Base-by-base conservation (phyloP, 192 early-diverging fungal species). In the Coemansia umbellata region DNA sequence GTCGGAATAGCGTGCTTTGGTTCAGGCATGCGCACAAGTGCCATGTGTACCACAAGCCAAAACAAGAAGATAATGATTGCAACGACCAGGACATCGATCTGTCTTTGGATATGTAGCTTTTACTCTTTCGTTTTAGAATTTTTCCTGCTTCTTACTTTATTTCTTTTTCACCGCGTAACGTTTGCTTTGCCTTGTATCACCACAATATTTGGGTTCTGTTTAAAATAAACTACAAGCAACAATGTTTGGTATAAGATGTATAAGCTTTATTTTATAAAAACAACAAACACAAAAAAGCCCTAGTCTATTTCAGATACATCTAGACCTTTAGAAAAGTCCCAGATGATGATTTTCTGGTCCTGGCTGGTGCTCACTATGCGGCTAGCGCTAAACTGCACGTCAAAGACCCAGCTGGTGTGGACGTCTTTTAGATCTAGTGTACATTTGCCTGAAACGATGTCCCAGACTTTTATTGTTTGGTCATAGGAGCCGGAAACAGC, bases 381-480 rank as follows among this genome's bases (percentile, higher is more conserved):
- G 28, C 80, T 85, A 5, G 78, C 68, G 31, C 86, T 87, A 61
- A 94, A 91, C 55, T 91, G 89, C 10, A 98, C 88, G 77, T 97
- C 92, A 83, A 97, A 98, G 5, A 98, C 91, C 93, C 94, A 96
- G 66, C 90, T 94, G 5, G 83, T 81, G 63, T 95, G 93, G 10
- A 84, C 88, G 27, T 80, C 69, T 31, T 84, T 72, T 22, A 91
- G 78, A 60, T 90, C 83, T 40, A 88, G 47, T 26, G 91, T 61
- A 44, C 92, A 83, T 41, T 89, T 59, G 10, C 92, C 94, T 3
- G 87, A 84, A 10, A 78, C 66, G 37, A 89, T 69, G 66, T 99
- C 91, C 97, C 95, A 98, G 18, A 98, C 87, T 62, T 91, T 89
- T 50, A 98, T 87, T 1, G 87, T 85, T 57, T 96, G 85, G 69